These are phyloP conservation scores for Ilyonectria destructans DNA, from an alignment of 2,329 filamentous ascomycete species.

Conservation along the genomic window DNA sequence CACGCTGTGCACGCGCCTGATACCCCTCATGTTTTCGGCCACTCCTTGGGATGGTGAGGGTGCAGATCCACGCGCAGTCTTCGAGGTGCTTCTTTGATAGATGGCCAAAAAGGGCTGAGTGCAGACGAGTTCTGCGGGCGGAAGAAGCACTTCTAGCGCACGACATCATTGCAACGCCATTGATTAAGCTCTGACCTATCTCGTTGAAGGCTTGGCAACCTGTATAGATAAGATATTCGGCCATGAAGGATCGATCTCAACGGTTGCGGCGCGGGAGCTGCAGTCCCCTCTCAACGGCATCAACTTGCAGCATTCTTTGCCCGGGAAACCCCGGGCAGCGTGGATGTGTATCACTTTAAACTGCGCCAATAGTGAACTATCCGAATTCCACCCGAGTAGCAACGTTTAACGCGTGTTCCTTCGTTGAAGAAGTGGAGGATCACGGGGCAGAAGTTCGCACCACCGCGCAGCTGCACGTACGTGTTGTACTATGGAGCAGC, in stretches of 20 bases:
- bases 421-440: constrained; percentile 12
- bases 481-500: constrained; percentile 10
- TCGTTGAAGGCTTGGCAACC: constrained; percentile 17
- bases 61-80: constrained; percentile 29
- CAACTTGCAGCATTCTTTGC: constrained; percentile 17
- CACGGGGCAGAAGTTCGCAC: constrained; percentile 31
- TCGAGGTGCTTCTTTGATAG: constrained; percentile 25
- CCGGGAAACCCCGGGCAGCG: constrained; percentile 28
- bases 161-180: constrained; percentile 25
- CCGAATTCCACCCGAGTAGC: constrained; percentile 12
- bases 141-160: constrained; percentile 39
- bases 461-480: constrained; percentile 2
- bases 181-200: constrained; percentile 5
- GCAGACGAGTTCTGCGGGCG: constrained; percentile 33
- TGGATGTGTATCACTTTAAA: constrained; percentile 28
- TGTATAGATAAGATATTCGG: constrained; percentile 1
- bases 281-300: constrained; percentile 12
- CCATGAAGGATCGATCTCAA: constrained; percentile 15
- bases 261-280: constrained; percentile 7
- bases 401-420: constrained; percentile 18
- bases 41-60: constrained; percentile 30
- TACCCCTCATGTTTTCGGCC: constrained; percentile 38
- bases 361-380: constrained; percentile 20
- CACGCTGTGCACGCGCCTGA: constrained; percentile 37
- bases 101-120: constrained; percentile 37